Conservation (phyloP, 441 rosid genomes). For the Brassica balearica region DNA sequence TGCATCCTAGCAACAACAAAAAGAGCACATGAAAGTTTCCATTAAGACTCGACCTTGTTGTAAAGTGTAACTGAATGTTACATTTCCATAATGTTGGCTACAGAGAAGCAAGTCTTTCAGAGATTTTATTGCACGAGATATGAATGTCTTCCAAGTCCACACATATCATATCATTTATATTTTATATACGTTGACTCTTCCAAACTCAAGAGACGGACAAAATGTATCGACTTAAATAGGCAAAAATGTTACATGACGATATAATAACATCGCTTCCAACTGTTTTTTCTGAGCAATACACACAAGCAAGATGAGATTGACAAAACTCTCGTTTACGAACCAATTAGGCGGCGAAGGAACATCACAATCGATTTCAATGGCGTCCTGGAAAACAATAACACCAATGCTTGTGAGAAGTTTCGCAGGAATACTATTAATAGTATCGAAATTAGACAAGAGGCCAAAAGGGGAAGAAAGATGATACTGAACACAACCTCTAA, state of each 20-base stretch:
- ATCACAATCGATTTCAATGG: slow-evolving; percentile 17
- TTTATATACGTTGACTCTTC: slow-evolving; percentile 11
- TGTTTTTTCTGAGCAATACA: neutral
- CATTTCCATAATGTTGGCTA: too few species aligned
- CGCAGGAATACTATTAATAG: neutral
- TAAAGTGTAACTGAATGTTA: too few species aligned
- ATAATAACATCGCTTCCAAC: slow-evolving; percentile 1
- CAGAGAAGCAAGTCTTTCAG: too few species aligned
- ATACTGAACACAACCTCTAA: too few species aligned
- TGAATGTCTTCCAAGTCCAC: slow-evolving; percentile 3
- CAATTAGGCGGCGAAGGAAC: slow-evolving; percentile 38
- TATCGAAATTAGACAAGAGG: neutral
- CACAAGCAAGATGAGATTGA: neutral
- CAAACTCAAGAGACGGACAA: slow-evolving; percentile 2
- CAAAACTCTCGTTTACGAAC: slow-evolving; percentile 4
- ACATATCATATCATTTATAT: neutral
- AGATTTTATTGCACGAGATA: slow-evolving; percentile 10
- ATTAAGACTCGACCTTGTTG: too few species aligned
- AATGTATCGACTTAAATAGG: neutral
- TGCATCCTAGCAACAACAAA: too few species aligned
- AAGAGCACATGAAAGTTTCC: too few species aligned
- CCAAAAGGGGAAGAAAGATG: too few species aligned
- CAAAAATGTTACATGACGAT: slow-evolving; percentile 11
- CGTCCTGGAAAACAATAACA: slow-evolving; percentile 27
- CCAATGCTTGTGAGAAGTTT: neutral